These are phyloP conservation scores for Earliella scabrosa DNA, from an alignment of 1,284 basidiomycete genomes.

Conservation along the genomic window DNA sequence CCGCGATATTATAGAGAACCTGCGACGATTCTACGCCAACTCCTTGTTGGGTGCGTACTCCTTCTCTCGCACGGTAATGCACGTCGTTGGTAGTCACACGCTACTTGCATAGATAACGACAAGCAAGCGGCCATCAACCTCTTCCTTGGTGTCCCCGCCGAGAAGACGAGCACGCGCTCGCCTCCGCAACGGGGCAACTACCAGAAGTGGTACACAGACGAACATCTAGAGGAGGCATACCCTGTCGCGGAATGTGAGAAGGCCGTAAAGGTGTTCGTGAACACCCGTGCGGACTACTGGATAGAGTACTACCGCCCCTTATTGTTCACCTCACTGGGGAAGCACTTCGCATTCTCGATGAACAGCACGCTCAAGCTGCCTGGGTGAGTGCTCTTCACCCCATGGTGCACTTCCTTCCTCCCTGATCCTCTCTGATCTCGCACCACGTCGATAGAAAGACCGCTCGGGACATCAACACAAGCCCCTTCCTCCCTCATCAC, in stretches of 20 bases:
- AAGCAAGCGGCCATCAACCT: constrained; percentile 98
- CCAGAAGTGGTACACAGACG: constrained; percentile 80
- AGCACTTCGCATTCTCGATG: constrained; percentile 88
- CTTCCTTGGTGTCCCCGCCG: constrained; percentile 85
- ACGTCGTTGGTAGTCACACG: too few relatives aligned
- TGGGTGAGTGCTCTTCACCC: constrained; percentile 52
- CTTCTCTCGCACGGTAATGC: background rate
- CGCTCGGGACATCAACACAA: constrained; percentile 65
- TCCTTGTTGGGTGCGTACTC: constrained; percentile 74
- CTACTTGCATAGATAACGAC: constrained; percentile 96
- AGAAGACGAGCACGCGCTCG: constrained; percentile 48
- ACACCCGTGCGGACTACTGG: constrained; percentile 76
- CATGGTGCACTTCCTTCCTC: too few relatives aligned
- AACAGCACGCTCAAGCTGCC: constrained; percentile 84
- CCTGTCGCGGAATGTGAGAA: constrained; percentile 57
- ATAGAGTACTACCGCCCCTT: constrained; percentile 91
- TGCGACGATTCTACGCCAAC: constrained; percentile 95
- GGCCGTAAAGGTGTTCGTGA: constrained; percentile 61
- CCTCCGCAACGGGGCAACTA: constrained; percentile 67
- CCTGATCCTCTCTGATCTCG: constrained; percentile 19
- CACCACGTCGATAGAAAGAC: constrained; percentile 63
- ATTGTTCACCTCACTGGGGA: constrained; percentile 79
- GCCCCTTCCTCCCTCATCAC: constrained; percentile 72
- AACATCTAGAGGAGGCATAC: constrained; percentile 71
- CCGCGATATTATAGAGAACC: constrained; percentile 96